phyloP scores from a whole-genome alignment of 116 monocot species.

The Iris pallida region DNA sequence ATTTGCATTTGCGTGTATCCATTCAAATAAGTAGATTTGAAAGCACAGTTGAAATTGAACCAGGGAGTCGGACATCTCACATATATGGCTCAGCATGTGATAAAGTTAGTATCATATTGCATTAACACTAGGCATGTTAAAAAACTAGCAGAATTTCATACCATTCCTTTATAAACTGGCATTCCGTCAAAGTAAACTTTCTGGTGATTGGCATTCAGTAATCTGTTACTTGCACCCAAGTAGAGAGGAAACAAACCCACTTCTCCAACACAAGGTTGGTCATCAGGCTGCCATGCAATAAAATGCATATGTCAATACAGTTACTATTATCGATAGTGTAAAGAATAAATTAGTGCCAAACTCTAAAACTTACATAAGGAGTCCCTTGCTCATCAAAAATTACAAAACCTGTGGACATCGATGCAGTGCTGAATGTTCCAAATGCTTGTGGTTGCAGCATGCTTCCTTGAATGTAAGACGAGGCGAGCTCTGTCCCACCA shows the following conservation, averaged over 20 bases:
- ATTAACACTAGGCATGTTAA: too few relatives aligned
- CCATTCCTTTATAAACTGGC: constrained; percentile 80
- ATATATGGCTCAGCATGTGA: too few relatives aligned
- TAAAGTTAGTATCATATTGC: too few relatives aligned
- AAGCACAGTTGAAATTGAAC: too few relatives aligned
- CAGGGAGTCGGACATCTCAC: too few relatives aligned
- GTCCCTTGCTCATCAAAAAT: constrained; percentile 69
- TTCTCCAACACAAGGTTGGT: constrained; percentile 91
- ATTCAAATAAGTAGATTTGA: too few relatives aligned
- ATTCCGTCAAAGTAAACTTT: constrained; percentile 91
- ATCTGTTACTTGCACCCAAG: constrained; percentile 66
- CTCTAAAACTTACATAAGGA: constrained; percentile 51
- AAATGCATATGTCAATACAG: not conserved
- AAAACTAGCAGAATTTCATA: constrained; percentile 22
- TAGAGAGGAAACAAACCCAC: constrained; percentile 66
- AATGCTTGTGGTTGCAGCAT: constrained; percentile 82
- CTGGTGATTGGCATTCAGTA: constrained; percentile 82
- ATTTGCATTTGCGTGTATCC: too few relatives aligned
- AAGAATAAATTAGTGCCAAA: not conserved
- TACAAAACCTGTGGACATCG: constrained; percentile 76
- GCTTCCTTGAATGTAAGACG: constrained; percentile 68
- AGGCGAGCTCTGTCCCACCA: constrained; percentile 89
- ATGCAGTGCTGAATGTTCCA: constrained; percentile 69
- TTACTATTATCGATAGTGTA: not conserved
- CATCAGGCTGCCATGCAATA: constrained; percentile 53